Evolutionary conservation across 1,139 yeast species (phyloP).

Genomic region (Zygoascus sp.): DNA sequence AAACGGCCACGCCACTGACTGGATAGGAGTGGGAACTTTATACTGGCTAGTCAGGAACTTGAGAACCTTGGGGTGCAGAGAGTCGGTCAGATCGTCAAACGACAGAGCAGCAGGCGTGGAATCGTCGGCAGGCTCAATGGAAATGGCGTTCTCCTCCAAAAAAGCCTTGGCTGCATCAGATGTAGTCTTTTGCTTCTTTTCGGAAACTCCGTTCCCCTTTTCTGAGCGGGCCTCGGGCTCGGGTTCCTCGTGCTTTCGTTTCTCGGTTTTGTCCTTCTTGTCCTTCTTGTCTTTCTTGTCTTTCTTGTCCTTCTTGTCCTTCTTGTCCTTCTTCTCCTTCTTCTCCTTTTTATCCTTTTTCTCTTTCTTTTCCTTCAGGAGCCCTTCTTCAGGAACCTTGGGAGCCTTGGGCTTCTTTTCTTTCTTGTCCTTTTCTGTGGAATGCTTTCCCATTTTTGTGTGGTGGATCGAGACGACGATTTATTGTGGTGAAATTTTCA

Average conservation of each 20-base stretch:
- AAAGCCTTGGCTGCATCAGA: constrained; percentile 60
- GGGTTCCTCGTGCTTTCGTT: constrained; percentile 41
- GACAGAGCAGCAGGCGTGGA: constrained; percentile 60
- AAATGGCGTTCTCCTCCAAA: constrained; percentile 66
- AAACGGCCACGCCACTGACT: constrained; percentile 96
- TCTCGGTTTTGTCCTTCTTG: constrained; percentile 44
- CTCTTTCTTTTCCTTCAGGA: constrained; percentile 23
- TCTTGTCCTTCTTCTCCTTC: constrained; percentile 45
- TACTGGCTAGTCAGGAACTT: constrained; percentile 49
- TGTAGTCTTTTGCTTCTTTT: constrained; percentile 10
- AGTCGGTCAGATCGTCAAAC: constrained; percentile 56
- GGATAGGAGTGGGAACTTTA: constrained; percentile 93
- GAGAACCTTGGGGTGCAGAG: constrained; percentile 53
- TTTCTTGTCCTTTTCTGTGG: constrained; percentile 10
- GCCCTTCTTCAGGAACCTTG: neutral
- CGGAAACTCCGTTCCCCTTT: constrained; percentile 27
- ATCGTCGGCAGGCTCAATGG: constrained; percentile 63
- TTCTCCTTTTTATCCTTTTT: constrained; percentile 25
- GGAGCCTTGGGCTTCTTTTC: constrained; percentile 15
- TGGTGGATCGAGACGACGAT: too few species aligned
- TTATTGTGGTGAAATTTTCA: constrained; percentile 4
- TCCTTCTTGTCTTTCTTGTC: constrained; percentile 39
- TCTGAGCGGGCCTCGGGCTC: too few species aligned
- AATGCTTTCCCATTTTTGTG: constrained; percentile 3
- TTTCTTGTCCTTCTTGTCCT: constrained; percentile 42